These are phyloP conservation scores for Solanum tarapatanum DNA, from an alignment of 257 asterid genomes.

Conservation along the genomic window DNA sequence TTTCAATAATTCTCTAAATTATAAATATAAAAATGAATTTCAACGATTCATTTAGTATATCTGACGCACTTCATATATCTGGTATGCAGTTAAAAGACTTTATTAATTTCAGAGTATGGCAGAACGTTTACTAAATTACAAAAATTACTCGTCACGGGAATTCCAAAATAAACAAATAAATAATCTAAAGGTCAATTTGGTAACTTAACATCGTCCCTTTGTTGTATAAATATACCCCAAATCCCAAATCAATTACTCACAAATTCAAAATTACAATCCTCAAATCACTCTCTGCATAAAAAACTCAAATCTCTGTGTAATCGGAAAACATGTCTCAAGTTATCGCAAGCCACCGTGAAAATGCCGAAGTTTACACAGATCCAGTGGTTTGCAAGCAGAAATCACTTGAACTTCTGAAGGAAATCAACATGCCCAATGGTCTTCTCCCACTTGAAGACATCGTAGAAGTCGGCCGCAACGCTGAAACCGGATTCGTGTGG, in stretches of 20 bases:
- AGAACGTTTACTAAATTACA: not conserved
- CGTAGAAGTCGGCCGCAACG: conserved; percentile 52
- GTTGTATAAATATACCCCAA: not conserved
- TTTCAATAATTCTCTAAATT: no score
- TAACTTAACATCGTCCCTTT: not conserved
- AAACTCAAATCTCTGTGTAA: not conserved
- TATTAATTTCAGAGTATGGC: not conserved
- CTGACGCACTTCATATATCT: no score
- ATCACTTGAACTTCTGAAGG: conserved; percentile 42
- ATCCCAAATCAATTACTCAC: not conserved
- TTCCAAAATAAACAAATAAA: not conserved
- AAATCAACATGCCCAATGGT: conserved; percentile 53
- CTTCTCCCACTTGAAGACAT: conserved; percentile 65
- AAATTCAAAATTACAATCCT: not conserved
- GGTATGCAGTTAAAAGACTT: not conserved
- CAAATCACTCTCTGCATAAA: not conserved
- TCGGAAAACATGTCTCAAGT: not conserved
- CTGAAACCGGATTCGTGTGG: conserved; percentile 58
- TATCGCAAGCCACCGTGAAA: conserved; percentile 39
- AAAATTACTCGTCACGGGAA: not conserved
- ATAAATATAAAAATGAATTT: no score
- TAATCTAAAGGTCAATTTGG: not conserved
- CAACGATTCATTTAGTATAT: no score
- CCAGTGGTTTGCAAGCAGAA: conserved; percentile 46
- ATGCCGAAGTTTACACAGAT: conserved; percentile 54